These are phyloP conservation scores for Taiozyma sp. DNA, from an alignment of 1,139 yeast genomes.

Conservation along the genomic window DNA sequence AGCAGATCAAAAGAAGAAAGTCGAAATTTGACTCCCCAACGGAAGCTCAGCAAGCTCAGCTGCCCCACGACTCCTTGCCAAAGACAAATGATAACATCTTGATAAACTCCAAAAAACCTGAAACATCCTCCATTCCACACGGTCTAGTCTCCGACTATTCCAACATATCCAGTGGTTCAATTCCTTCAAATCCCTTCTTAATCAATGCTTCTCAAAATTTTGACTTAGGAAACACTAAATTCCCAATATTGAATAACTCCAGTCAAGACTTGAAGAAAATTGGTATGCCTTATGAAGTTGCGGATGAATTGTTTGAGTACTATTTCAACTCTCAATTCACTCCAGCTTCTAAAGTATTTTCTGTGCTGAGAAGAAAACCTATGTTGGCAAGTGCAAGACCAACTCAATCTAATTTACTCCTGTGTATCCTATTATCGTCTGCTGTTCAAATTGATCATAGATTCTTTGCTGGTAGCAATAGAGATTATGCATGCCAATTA, in stretches of 20 bases:
- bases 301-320: slow-evolving; percentile 32
- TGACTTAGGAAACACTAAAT: slow-evolving; percentile 15
- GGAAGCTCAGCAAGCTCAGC: not conserved
- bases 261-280: slow-evolving; percentile 17
- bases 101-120: slow-evolving; percentile 7
- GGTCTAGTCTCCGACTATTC: not conserved
- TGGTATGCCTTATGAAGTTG: slow-evolving; percentile 29
- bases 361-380: slow-evolving; percentile 27
- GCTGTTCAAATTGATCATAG: slow-evolving; percentile 35
- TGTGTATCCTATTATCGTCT: slow-evolving; percentile 31
- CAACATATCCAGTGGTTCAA: not conserved
- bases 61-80: not conserved
- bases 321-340: slow-evolving; percentile 27
- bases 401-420: slow-evolving; percentile 29
- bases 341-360: slow-evolving; percentile 24
- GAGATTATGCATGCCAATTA: slow-evolving; percentile 17
- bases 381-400: slow-evolving; percentile 25
- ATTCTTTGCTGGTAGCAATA: slow-evolving; percentile 26
- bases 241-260: slow-evolving; percentile 26
- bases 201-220: slow-evolving; percentile 4
- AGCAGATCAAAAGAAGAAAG: slow-evolving; percentile 22
- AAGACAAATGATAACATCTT: not conserved
- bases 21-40: not conserved
- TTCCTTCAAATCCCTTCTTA: slow-evolving; percentile 5
- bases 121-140: not conserved